Percentiles rank a stretch among this genome's conserved stretches.
Conservation (phyloP, 257 asterid species). For the Solanum chiquidenum region DNA sequence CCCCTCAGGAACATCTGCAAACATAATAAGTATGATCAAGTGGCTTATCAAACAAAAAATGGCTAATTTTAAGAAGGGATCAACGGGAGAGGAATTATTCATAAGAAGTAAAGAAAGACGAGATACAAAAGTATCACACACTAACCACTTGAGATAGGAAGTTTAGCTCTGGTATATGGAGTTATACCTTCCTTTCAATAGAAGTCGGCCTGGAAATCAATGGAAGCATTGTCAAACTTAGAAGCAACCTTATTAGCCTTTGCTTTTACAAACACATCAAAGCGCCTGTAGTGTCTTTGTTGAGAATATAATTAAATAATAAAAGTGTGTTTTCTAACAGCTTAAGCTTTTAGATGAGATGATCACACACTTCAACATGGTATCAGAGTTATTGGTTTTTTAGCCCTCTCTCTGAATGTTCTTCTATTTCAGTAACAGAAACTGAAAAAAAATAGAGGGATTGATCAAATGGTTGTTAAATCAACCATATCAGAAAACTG, state of each 20-base stretch:
- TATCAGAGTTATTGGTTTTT: too few species aligned
- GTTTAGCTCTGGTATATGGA: conserved; percentile 63
- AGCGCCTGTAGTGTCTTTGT: conserved; percentile 78
- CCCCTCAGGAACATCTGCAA: conserved; percentile 94
- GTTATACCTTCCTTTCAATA: conserved; percentile 77
- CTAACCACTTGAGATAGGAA: conserved; percentile 81
- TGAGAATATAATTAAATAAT: too few species aligned
- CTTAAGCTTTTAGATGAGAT: too few species aligned
- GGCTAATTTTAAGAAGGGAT: not conserved
- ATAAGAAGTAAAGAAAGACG: not conserved
- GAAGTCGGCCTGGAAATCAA: conserved; percentile 82
- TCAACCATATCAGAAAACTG: too few species aligned
- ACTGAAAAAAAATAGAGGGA: too few species aligned
- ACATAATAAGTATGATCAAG: not conserved
- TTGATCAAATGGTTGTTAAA: too few species aligned
- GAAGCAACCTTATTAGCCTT: conserved; percentile 93
- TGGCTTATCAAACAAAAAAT: not conserved
- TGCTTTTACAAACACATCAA: conserved; percentile 85
- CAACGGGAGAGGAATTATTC: not conserved
- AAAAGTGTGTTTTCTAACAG: too few species aligned
- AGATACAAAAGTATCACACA: not conserved
- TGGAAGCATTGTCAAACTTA: conserved; percentile 76
- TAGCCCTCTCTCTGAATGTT: too few species aligned
- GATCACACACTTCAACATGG: too few species aligned
- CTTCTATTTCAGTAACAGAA: too few species aligned